Evolutionary conservation across 2,329 filamentous ascomycete species (phyloP).

Genomic region (Colletotrichum destructivum): DNA sequence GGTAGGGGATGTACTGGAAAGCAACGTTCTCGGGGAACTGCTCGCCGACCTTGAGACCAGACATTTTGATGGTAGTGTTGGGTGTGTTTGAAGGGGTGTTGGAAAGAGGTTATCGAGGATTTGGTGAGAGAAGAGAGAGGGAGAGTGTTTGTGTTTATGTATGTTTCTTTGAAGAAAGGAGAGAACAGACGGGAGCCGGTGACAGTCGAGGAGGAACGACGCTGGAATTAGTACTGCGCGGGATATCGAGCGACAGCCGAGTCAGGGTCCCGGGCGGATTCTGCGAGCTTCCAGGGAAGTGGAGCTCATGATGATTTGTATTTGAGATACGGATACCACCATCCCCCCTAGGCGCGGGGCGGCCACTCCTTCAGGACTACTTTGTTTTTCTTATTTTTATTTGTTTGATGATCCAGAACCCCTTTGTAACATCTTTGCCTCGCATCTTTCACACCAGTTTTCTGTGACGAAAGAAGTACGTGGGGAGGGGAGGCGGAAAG

Average conservation of each 20-base stretch:
- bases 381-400: background rate
- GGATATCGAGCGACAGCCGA: conserved; percentile 28
- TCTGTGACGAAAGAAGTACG: conserved; percentile 30
- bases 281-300: conserved; percentile 41
- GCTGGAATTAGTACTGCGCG: conserved; percentile 35
- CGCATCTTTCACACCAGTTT: background rate
- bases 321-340: conserved; percentile 28
- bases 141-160: background rate
- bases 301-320: conserved; percentile 41
- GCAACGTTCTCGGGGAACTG: conserved; percentile 84
- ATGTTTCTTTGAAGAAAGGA: conserved; percentile 4
- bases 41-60: conserved; percentile 85
- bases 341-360: conserved; percentile 30
- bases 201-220: background rate
- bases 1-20: conserved; percentile 89
- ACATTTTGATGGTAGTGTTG: conserved; percentile 55
- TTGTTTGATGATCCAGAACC: background rate
- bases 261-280: conserved; percentile 40
- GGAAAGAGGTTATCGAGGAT: conserved; percentile 25
- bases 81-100: conserved; percentile 6
- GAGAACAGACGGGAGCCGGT: background rate
- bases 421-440: background rate
- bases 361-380: conserved; percentile 23
- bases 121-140: background rate
- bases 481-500: background rate